Evolutionary conservation across 768 basidiomycete species (phyloP), one percentile per base, ranked within the genome.

Genomic region (Chiua virens): DNA sequence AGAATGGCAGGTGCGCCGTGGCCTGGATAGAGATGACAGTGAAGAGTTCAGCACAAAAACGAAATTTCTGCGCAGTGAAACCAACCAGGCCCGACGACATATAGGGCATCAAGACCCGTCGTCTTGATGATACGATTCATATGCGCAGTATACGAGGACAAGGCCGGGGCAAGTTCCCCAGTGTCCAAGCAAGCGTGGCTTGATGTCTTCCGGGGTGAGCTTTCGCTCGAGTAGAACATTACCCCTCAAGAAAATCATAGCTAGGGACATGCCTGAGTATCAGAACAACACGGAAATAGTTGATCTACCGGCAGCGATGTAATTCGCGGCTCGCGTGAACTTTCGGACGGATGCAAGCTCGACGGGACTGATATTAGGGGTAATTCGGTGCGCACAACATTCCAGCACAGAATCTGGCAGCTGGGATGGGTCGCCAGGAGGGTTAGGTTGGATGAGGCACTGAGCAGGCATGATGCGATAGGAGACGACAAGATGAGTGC

Each of bases 1-100:
- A 97, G 79, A 23, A 95, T 79, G 22, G 82, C 91, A 20, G 93
- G 93, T 6, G 93, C 92, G 32, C 91, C 92, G 60, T 94, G 90
- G 14, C 87, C 87, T 73, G 21, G 2, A 37, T 38, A 4, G 30
- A 30, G n/a, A n/a, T n/a, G n/a, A n/a, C n/a, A 44, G 43, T 1
- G 20, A 8, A 37, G 9, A 20, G 22, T 35, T 47, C 28, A 23
- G 13, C 27, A 13, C 15, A 32, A 6, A 20, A 8, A 32, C 13
- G 30, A 7, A 30, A 38, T 1, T 6, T 8, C 6, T 14, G 3
- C 30, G n/a, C 13, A 3, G 44, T 1, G 42, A 47, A 13, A 63
- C 70, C 25, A 51, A 78, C 85, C 87, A 47, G 89, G 89, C 3
- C 92, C 92, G 6, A 90, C 87, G 45, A 94, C 83, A 52, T 87